These are phyloP conservation scores for Nadsonia starkeyi-henricii DNA, from an alignment of 1,139 yeast species.

Conservation along the genomic window DNA sequence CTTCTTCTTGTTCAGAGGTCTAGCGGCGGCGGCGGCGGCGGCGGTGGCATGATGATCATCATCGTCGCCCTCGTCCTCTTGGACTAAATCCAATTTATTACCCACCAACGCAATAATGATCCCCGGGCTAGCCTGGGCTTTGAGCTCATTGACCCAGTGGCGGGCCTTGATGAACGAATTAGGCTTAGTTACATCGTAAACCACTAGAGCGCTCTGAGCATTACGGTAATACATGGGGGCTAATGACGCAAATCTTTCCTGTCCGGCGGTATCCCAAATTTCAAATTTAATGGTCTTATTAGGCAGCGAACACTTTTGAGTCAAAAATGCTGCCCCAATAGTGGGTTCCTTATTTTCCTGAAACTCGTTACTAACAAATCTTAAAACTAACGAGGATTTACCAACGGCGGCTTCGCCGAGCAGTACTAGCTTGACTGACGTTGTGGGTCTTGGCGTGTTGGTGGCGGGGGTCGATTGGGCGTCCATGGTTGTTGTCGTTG, in stretches of 20 bases:
- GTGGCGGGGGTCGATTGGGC: too few species aligned
- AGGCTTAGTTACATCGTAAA: conserved; percentile 90
- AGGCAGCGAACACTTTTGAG: conserved; percentile 87
- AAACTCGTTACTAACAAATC: conserved; percentile 91
- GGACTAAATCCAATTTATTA: conserved; percentile 64
- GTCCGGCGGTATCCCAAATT: conserved; percentile 99
- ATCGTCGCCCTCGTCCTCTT: conserved; percentile 7
- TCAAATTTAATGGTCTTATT: conserved; percentile 88
- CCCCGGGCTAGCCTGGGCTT: conserved; percentile 85
- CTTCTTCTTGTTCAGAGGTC: conserved; percentile 18
- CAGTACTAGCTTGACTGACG: conserved; percentile 76
- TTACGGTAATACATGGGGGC: conserved; percentile 98
- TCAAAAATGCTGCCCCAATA: conserved; percentile 92
- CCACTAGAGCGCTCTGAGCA: conserved; percentile 97
- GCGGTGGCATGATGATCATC: too few species aligned
- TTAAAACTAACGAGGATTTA: conserved; percentile 77
- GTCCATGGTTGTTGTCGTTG: too few species aligned
- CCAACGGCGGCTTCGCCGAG: conserved; percentile 98
- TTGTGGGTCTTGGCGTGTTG: conserved; percentile 32
- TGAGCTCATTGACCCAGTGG: conserved; percentile 95
- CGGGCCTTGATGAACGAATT: conserved; percentile 97
- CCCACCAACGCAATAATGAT: conserved; percentile 91
- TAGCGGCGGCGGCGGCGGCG: conserved; percentile 20
- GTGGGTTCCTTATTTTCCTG: conserved; percentile 97
- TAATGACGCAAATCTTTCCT: conserved; percentile 87